phyloP scores from a whole-genome alignment of 208 protist genomes.

The Trichomonas vaginalis region DNA sequence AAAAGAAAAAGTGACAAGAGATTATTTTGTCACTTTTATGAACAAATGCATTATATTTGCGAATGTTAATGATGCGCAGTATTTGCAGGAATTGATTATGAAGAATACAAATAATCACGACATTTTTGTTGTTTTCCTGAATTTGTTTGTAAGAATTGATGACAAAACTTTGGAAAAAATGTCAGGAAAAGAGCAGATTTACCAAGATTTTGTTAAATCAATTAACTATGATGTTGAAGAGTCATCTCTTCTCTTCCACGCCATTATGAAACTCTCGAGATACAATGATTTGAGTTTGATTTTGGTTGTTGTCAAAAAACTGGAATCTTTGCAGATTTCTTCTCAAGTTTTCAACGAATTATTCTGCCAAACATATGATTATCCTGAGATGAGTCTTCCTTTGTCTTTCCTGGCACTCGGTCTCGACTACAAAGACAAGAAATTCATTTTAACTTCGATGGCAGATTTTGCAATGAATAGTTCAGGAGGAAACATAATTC shows the following conservation, averaged over 20 bases:
- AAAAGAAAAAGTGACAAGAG: neutral
- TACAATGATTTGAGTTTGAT: neutral
- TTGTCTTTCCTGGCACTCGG: neutral
- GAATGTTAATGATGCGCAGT: neutral
- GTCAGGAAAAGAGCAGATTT: neutral
- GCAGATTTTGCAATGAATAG: neutral
- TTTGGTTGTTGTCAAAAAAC: neutral
- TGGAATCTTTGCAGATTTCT: neutral
- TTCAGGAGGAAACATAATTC: neutral
- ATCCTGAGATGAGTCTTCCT: neutral
- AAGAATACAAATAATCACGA: neutral
- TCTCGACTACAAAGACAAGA: neutral
- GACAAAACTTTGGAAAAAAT: neutral
- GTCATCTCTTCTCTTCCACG: neutral
- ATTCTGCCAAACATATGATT: neutral
- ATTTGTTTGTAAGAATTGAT: neutral
- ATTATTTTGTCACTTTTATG: neutral
- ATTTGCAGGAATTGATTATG: neutral
- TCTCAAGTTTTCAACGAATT: neutral
- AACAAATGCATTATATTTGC: neutral
- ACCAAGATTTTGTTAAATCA: neutral
- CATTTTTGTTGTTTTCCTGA: neutral
- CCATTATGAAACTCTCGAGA: neutral
- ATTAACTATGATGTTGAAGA: neutral
- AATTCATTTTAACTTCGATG: neutral